These are phyloP conservation scores for Coriaria nepalensis DNA, from an alignment of 306 rosid genomes.

Conservation along the genomic window DNA sequence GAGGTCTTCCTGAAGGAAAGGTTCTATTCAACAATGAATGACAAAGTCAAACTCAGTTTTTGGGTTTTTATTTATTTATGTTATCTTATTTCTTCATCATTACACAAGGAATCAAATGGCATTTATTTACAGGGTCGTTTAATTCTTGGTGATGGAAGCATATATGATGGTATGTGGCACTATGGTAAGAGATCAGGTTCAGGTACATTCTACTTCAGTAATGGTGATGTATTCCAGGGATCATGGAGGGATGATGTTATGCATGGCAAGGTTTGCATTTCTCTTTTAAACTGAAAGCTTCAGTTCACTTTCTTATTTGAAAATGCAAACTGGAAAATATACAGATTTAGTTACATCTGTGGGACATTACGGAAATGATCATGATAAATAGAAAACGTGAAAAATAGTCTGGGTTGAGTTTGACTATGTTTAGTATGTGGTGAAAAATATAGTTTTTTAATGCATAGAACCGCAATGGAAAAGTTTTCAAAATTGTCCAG, in stretches of 20 bases:
- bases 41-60: conserved; percentile 2
- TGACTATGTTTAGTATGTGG: no score
- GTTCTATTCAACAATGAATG: conserved; percentile 25
- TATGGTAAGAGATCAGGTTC: conserved; percentile 82
- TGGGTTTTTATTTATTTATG: no score
- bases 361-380: no score
- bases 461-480: no score
- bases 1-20: conserved; percentile 98
- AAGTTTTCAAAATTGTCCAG: no score
- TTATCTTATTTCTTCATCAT: conserved; percentile 2
- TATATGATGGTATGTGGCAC: conserved; percentile 89
- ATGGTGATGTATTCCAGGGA: conserved; percentile 95
- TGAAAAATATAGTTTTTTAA: no score
- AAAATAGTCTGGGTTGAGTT: no score
- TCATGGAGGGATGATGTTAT: conserved; percentile 95
- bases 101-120: conserved; percentile 4
- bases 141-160: conserved; percentile 67
- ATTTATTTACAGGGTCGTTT: conserved; percentile 57
- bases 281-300: conserved; percentile 1
- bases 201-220: conserved; percentile 76
- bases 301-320: no score
- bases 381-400: no score
- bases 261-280: conserved; percentile 78
- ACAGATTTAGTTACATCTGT: no score
- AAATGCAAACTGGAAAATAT: no score